Evolutionary conservation across 148 eudicot species (phyloP), one percentile per base, ranked within the genome.

Genomic region (Linanthus parryae): DNA sequence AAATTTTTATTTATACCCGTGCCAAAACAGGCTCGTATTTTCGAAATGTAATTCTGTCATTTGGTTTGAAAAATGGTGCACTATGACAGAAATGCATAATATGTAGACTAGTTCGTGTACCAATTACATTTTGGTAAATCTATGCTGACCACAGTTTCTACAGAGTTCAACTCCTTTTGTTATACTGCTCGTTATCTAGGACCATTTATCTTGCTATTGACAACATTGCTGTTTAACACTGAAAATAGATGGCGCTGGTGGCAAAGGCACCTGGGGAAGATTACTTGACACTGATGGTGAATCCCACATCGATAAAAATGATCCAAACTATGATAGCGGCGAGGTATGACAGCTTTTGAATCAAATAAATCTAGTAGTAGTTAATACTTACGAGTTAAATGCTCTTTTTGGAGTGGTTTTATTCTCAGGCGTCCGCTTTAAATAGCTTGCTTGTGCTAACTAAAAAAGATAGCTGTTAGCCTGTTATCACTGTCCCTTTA

Each of bases 231-330:
- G 48, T 25, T 29, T 12, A 65, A 48, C 30, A 15, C 22, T 65
- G 35, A 45, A 56, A 57, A 57, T 79, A 91, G 95, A 91, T 63
- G 98, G 98, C 53, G 98, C 65, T 53, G 94, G 98, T 63, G 98
- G 98, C 23, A 91, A 91, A 76, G 98, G 96, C 47, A 91, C 94
- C 21, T 91, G 98, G 98, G 98, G 98, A 52, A 86, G 73, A 68
- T 71, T 83, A 46, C 94, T 91, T 23, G 98, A 91, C 61, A 87
- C 92, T 48, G 94, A 78, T 53, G 73, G 73, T 62, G 90, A 83
- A 36, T 50, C 76, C 34, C 82, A 61, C 51, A 68, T 91, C 49
- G 98, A 91, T 52, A 78, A 76, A 30, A 91, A 91, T 50, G 98
- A 91, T 76, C 98, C 98, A 0, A 91, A 87, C 76, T 91, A 91